Evolutionary conservation across 2,329 filamentous ascomycete species (phyloP).

Genomic region (Fusarium newnesense): DNA sequence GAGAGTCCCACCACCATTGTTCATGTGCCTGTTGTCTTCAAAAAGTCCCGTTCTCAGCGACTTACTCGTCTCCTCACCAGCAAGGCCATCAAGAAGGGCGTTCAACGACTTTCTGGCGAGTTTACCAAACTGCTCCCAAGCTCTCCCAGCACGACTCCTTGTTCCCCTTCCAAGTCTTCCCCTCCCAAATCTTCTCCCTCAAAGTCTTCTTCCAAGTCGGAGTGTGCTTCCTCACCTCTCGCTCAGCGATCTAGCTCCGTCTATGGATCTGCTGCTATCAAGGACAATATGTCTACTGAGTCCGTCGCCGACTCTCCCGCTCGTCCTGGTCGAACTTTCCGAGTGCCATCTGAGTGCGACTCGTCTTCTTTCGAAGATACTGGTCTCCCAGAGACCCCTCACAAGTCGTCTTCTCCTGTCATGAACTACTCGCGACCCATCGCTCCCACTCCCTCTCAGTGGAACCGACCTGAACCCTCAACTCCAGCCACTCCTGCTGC

Average conservation of each 20-base stretch:
- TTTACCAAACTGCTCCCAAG: constrained; percentile 46
- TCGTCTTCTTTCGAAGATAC: constrained; percentile 28
- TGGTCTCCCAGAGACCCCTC: constrained; percentile 12
- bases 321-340: constrained; percentile 32
- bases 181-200: constrained; percentile 23
- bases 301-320: constrained; percentile 15
- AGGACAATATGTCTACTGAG: constrained; percentile 2
- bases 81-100: constrained; percentile 39
- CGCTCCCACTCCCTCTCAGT: constrained; percentile 47
- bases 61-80: constrained; percentile 41
- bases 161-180: constrained; percentile 43
- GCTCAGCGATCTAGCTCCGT: constrained; percentile 25
- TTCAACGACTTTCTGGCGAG: constrained; percentile 43
- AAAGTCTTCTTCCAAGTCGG: constrained; percentile 35
- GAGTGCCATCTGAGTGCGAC: constrained; percentile 31
- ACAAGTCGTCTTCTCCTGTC: constrained; percentile 29
- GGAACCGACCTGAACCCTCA: constrained; percentile 37
- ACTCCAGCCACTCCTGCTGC: constrained; percentile 39
- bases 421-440: constrained; percentile 37
- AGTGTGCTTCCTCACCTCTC: constrained; percentile 43
- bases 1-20: constrained; percentile 41
- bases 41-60: constrained; percentile 47
- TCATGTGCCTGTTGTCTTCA: constrained; percentile 32
- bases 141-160: constrained; percentile 34
- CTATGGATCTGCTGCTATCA: constrained; percentile 6